phyloP scores from a whole-genome alignment of 768 basidiomycete genomes.

The Mycena sanguinolenta region DNA sequence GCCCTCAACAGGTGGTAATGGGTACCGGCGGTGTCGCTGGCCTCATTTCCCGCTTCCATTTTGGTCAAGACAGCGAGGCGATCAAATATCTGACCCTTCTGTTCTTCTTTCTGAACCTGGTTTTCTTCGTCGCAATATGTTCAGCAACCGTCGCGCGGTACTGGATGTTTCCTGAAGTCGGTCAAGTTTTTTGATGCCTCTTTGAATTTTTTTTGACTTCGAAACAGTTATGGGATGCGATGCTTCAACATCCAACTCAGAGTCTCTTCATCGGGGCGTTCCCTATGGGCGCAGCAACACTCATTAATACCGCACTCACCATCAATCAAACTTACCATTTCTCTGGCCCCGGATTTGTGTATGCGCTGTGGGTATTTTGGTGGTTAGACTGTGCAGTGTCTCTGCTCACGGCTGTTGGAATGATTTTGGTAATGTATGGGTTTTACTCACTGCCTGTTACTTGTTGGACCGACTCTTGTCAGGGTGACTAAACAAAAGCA shows the following conservation, averaged over 20 bases:
- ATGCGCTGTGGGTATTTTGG: conserved; percentile 72
- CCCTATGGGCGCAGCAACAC: conserved; percentile 68
- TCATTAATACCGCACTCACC: conserved; percentile 60
- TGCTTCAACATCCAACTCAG: conserved; percentile 63
- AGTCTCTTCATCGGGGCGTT: conserved; percentile 59
- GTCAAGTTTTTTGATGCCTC: neutral
- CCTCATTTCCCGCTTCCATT: conserved; percentile 63
- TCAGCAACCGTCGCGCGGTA: conserved; percentile 56
- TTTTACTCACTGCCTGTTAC: neutral
- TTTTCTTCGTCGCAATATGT: conserved; percentile 60
- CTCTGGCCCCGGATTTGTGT: conserved; percentile 64
- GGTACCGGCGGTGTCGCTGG: conserved; percentile 65
- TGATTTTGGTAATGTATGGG: conserved; percentile 39
- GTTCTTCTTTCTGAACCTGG: conserved; percentile 61
- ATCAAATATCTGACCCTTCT: conserved; percentile 57
- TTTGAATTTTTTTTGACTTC: neutral
- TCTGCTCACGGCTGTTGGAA: conserved; percentile 46
- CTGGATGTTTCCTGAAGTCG: conserved; percentile 49
- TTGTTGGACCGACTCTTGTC: conserved; percentile 1
- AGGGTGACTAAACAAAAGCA: conserved; percentile 72
- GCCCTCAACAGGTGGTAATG: conserved; percentile 54
- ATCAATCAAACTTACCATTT: conserved; percentile 57
- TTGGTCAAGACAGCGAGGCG: conserved; percentile 50
- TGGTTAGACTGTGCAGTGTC: conserved; percentile 72
- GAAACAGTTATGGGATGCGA: conserved; percentile 54